Evolutionary conservation across 331 rosid species (phyloP).

Genomic region (Dryas integrifolia): DNA sequence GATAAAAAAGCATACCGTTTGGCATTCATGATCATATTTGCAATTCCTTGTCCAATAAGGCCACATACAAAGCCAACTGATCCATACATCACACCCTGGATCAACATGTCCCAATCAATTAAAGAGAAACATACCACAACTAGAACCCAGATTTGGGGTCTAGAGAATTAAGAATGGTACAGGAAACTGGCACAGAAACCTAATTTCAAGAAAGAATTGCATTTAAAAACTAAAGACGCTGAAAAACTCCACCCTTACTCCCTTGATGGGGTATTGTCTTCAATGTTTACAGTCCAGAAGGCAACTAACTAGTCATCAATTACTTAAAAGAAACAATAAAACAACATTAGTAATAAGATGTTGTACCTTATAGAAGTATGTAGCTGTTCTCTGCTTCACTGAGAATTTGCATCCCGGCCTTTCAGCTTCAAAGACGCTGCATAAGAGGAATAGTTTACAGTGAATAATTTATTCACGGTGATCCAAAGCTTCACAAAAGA

Average conservation of each 20-base stretch:
- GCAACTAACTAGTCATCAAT: neutral
- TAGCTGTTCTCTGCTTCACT: slow-evolving; percentile 55
- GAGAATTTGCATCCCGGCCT: slow-evolving; percentile 78
- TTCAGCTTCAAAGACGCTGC: slow-evolving; percentile 88
- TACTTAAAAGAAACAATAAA: neutral
- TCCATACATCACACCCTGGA: slow-evolving; percentile 86
- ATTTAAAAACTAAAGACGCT: neutral
- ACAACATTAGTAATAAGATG: slow-evolving; percentile 1
- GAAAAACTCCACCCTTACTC: neutral
- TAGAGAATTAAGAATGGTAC: slow-evolving; percentile 10
- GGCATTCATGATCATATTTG: slow-evolving; percentile 79
- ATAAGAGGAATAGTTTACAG: slow-evolving; percentile 9
- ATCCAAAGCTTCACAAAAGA: neutral
- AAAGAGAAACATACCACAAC: slow-evolving; percentile 9
- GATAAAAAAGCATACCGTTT: slow-evolving; percentile 50
- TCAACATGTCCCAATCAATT: slow-evolving; percentile 27
- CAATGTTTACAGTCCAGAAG: neutral
- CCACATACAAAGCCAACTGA: slow-evolving; percentile 89
- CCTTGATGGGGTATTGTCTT: neutral
- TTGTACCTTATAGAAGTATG: slow-evolving; percentile 67
- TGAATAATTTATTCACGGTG: neutral
- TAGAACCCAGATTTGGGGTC: slow-evolving; percentile 20
- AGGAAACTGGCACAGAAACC: slow-evolving; percentile 6
- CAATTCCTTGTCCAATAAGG: slow-evolving; percentile 85
- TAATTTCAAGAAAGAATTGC: neutral